A percentile compares a stretch with the other conserved stretches of the same genome.
phyloP scores from a whole-genome alignment of 139 green algal genomes.

The Pycnococcus provasolii region DNA sequence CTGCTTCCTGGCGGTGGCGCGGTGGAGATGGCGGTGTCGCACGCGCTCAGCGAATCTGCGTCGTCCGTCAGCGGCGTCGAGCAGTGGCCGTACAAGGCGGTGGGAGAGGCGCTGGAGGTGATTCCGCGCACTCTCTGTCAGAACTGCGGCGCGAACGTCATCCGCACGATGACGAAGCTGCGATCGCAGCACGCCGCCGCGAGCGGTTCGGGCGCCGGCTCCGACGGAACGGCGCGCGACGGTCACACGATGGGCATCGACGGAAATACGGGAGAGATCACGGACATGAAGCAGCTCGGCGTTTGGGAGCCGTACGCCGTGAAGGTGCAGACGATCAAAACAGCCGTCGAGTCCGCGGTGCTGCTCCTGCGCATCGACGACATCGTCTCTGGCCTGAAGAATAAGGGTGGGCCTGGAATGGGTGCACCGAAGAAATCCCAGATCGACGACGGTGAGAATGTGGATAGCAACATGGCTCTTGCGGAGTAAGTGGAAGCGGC shows the following conservation, averaged over 20 bases:
- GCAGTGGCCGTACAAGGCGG: constrained; percentile 46
- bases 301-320: constrained; percentile 95
- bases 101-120: constrained; percentile 80
- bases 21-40: constrained; percentile 89
- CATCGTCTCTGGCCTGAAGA: constrained; percentile 85
- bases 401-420: constrained; percentile 9
- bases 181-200: constrained; percentile 61
- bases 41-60: constrained; percentile 46
- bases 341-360: constrained; percentile 71
- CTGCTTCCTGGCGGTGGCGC: constrained; percentile 88
- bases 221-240: constrained; percentile 5
- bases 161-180: constrained; percentile 94
- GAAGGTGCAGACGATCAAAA: constrained; percentile 95
- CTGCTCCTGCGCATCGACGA: constrained; percentile 98
- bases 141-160: constrained; percentile 98
- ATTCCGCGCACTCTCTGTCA: constrained; percentile 92
- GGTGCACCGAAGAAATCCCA: too few species aligned
- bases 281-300: constrained; percentile 87
- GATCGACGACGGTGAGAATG: too few species aligned
- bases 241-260: constrained; percentile 73
- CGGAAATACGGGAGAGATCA: constrained; percentile 69
- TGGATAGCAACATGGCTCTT: too few species aligned
- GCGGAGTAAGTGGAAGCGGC: too few species aligned
- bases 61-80: constrained; percentile 37
- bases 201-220: background rate